Conservation (phyloP, 2,329 filamentous ascomycete genomes). For the Aureobasidium pullulans region DNA sequence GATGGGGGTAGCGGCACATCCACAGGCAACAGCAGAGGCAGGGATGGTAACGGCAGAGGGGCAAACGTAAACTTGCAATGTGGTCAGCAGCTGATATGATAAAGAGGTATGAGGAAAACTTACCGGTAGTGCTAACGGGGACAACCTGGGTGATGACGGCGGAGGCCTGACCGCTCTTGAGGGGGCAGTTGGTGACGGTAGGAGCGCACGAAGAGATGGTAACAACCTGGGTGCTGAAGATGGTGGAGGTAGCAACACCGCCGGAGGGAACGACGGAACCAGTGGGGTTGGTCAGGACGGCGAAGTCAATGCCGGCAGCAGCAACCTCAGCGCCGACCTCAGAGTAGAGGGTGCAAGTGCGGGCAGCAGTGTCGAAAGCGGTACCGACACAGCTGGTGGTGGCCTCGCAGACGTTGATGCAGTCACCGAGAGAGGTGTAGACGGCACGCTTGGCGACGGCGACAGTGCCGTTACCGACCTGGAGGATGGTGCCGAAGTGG, state of each 20-base stretch:
- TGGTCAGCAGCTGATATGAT: too few species aligned
- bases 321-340: neutral
- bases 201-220: constrained; percentile 12
- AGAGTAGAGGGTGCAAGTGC: constrained; percentile 14
- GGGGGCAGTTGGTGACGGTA: constrained; percentile 15
- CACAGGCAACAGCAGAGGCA: constrained; percentile 23
- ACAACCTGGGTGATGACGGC: neutral
- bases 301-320: constrained; percentile 7
- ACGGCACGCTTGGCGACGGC: constrained; percentile 11
- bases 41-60: constrained; percentile 2
- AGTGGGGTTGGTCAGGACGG: neutral
- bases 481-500: constrained; percentile 7
- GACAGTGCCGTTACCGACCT: neutral
- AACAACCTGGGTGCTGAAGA: constrained; percentile 9
- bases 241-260: neutral
- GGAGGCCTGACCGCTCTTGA: neutral
- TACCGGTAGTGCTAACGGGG: neutral
- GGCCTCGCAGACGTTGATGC: constrained; percentile 4
- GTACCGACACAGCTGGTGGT: constrained; percentile 8
- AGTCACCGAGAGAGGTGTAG: constrained; percentile 11
- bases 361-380: constrained; percentile 6
- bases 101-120: neutral
- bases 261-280: neutral
- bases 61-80: neutral
- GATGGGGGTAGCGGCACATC: neutral